These are phyloP conservation scores for Neurospora sp. DNA, from an alignment of 2,329 filamentous ascomycete species.

Conservation along the genomic window DNA sequence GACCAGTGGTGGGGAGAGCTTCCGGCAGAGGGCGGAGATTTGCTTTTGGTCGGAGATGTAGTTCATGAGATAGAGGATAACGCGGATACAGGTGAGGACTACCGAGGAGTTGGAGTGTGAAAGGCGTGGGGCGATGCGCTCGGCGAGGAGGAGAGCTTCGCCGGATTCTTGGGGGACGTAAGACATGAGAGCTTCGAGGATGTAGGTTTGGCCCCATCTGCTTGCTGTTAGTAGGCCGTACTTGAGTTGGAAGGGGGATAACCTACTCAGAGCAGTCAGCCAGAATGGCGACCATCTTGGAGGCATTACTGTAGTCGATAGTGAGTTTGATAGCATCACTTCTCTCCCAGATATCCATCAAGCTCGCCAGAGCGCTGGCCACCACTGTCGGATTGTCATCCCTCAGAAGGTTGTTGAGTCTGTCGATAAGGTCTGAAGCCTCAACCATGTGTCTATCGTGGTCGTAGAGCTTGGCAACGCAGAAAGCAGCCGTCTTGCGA, in stretches of 20 bases:
- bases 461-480: constrained; percentile 95
- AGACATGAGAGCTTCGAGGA: constrained; percentile 93
- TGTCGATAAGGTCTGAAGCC: constrained; percentile 81
- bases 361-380: constrained; percentile 76
- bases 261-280: constrained; percentile 93
- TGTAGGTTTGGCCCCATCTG: constrained; percentile 98
- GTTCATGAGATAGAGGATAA: constrained; percentile 97
- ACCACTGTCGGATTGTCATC: constrained; percentile 98
- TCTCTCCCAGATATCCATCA: constrained; percentile 98
- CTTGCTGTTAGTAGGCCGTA: constrained; percentile 5
- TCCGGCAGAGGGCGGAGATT: constrained; percentile 76
- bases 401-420: constrained; percentile 77
- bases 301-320: constrained; percentile 94
- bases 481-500: constrained; percentile 92
- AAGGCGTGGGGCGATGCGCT: constrained; percentile 87
- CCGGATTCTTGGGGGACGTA: constrained; percentile 88
- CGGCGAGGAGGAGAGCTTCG: constrained; percentile 82
- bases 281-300: constrained; percentile 94
- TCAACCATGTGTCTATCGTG: constrained; percentile 89
- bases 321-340: constrained; percentile 97
- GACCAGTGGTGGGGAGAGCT: constrained; percentile 88
- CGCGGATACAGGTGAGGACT: constrained; percentile 89
- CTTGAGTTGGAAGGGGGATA: not conserved
- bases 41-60: constrained; percentile 91
- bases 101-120: constrained; percentile 97